phyloP scores from a whole-genome alignment of 208 protist genomes.

The Leishmania amazonensis region DNA sequence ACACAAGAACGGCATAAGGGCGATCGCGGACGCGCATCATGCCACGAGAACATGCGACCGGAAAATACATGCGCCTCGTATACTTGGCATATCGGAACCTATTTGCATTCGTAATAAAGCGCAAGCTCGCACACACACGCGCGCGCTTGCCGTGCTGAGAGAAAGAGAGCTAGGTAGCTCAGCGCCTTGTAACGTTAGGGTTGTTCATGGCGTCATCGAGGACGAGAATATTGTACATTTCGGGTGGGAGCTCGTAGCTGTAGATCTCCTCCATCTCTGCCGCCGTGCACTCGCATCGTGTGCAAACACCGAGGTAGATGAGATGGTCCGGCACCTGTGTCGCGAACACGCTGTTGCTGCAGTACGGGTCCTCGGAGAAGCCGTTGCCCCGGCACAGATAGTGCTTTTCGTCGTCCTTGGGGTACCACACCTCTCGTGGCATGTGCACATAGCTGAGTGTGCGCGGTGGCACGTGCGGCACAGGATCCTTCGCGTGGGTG shows the following conservation, averaged over 20 bases:
- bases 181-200: not conserved
- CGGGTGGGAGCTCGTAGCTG: conserved; percentile 12
- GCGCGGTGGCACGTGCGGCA: conserved; percentile 58
- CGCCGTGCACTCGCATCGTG: conserved; percentile 40
- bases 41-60: not conserved
- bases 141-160: not conserved
- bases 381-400: conserved; percentile 40
- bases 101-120: too few relatives aligned
- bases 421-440: conserved; percentile 60
- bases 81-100: too few relatives aligned
- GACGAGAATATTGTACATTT: conserved; percentile 7
- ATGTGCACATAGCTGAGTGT: conserved; percentile 49
- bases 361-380: conserved; percentile 43
- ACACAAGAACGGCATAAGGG: not conserved
- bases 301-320: conserved; percentile 57
- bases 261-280: conserved; percentile 26
- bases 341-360: conserved; percentile 49
- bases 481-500: conserved; percentile 52
- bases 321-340: conserved; percentile 49
- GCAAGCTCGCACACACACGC: too few relatives aligned
- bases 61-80: too few relatives aligned
- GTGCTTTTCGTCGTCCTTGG: conserved; percentile 8
- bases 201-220: conserved; percentile 8
- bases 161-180: not conserved
- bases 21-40: not conserved